Evolutionary conservation across 768 basidiomycete species (phyloP).

Genomic region (Pleurotus tuoliensis): DNA sequence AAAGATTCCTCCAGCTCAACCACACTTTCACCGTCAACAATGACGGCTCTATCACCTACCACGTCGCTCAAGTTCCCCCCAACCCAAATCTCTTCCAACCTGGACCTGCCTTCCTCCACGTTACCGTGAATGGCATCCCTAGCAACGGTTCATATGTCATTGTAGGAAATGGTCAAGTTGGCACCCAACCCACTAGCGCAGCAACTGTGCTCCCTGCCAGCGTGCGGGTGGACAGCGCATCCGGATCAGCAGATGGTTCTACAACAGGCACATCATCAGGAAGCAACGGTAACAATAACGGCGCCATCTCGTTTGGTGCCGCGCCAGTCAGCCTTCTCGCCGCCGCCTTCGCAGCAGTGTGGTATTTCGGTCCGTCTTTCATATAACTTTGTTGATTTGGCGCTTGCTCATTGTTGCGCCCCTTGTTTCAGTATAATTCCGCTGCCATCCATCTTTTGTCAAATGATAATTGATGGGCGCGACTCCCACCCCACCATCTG

Average conservation of each 20-base stretch:
- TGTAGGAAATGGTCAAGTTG: conserved; percentile 65
- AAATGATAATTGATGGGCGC: neutral
- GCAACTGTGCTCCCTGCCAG: conserved; percentile 47
- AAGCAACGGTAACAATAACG: conserved; percentile 8
- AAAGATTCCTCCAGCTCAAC: conserved; percentile 70
- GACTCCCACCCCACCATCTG: neutral
- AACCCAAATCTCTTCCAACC: conserved; percentile 85
- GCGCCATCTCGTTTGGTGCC: conserved; percentile 19
- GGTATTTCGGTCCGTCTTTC: neutral
- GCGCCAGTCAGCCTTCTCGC: neutral
- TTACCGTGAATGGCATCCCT: conserved; percentile 73
- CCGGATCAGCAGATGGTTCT: conserved; percentile 29
- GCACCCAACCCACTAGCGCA: conserved; percentile 44
- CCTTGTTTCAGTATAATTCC: neutral
- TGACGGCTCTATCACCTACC: conserved; percentile 74
- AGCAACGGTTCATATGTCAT: conserved; percentile 63
- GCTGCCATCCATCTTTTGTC: neutral
- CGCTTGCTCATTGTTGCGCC: neutral
- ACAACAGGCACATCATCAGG: conserved; percentile 7
- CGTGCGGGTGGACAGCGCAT: conserved; percentile 39
- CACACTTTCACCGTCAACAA: conserved; percentile 69
- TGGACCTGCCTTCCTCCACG: conserved; percentile 69
- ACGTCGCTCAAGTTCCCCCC: conserved; percentile 80
- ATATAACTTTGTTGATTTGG: neutral
- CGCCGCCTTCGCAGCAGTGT: neutral